Evolutionary conservation across 768 basidiomycete species (phyloP), one percentile per base, ranked within the genome.

Genomic region (Xanthoconium stramineum): DNA sequence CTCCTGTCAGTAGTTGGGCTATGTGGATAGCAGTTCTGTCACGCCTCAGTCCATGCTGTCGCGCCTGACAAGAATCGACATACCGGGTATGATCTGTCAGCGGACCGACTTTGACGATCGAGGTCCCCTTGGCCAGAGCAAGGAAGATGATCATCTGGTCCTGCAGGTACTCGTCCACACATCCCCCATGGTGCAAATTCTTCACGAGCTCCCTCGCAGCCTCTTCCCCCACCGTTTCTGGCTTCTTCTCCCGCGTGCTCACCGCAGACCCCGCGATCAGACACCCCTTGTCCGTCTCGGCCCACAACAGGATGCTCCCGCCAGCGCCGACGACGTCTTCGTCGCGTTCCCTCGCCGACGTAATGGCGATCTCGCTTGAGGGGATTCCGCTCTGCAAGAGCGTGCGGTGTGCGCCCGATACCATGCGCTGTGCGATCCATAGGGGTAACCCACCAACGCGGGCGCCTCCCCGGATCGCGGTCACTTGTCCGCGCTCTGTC

Each of bases 101-200:
- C 5, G 82, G 86, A 2, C 82, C 80, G 28, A 72, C 79, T 45
- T 74, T 76, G 29, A 91, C 74, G 50, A 74, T 74, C 12, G 87
- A 90, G 28, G 62, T 77, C 5, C 88, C 88, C 47, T 83, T 69
- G 10, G 89, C 88, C 17, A 91, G 75, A 10, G 87, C 87, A 72
- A 91, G 81, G 64, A 89, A 85, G 37, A 91, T 80, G 45, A 91
- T 83, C 19, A 91, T 84, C 64, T 91, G 89, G 68, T 92, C 90
- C 76, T 89, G 81, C 62, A 82, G 54, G 64, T 79, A 74, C 55
- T 80, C 89, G 58, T 92, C 90, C 2, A 91, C 84, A 60, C 86
- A 88, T 30, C 88, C 88, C 7, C 78, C 86, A n/a, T 81, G 78
- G 13, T 76, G 67, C 53, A 91, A 62, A 46, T 83, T 88, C 55